A percentile compares a stretch with the other conserved stretches of the same genome.
Evolutionary conservation across 1,284 basidiomycete genomes (phyloP).

Genomic region (Neotropicomus parvogracilis): DNA sequence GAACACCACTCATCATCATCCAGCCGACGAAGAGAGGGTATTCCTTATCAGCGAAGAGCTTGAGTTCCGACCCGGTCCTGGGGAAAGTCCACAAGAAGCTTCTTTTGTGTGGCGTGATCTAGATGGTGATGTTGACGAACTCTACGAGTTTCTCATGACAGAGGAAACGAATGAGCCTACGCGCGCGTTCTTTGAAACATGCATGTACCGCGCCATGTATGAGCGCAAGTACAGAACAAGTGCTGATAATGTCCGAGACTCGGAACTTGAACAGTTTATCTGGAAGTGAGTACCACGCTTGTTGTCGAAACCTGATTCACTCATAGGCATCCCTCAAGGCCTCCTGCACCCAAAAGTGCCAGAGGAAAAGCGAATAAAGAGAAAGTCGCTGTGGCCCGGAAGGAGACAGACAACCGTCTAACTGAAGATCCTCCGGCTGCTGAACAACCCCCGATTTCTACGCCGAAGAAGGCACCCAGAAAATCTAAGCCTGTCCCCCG

Average conservation of each 20-base stretch:
- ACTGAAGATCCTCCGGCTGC: conserved; percentile 2
- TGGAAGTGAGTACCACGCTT: conserved; percentile 56
- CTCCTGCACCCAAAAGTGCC: conserved; percentile 32
- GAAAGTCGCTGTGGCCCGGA: conserved; percentile 19
- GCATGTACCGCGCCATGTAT: conserved; percentile 92
- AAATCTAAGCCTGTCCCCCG: conserved; percentile 17
- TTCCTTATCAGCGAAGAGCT: conserved; percentile 91
- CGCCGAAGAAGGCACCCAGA: conserved; percentile 13
- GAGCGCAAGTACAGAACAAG: conserved; percentile 81
- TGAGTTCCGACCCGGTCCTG: conserved; percentile 72
- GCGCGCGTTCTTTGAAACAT: conserved; percentile 85
- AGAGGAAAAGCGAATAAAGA: conserved; percentile 25
- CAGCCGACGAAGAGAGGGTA: conserved; percentile 87
- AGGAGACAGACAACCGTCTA: conserved; percentile 13
- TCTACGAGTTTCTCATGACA: conserved; percentile 75
- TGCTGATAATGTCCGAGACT: conserved; percentile 67
- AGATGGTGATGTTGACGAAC: conserved; percentile 75
- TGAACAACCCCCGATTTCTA: conserved; percentile 10
- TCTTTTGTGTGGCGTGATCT: conserved; percentile 90
- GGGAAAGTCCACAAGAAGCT: conserved; percentile 74
- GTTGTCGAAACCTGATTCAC: conserved; percentile 1
- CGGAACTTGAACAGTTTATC: conserved; percentile 72
- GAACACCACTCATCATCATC: conserved; percentile 9
- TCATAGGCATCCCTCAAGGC: conserved; percentile 36
- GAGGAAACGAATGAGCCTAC: conserved; percentile 81